Percentiles rank a stretch among this genome's conserved stretches.
Conservation (phyloP, 164 flowering plant species). For the Nymphaea colorata region DNA sequence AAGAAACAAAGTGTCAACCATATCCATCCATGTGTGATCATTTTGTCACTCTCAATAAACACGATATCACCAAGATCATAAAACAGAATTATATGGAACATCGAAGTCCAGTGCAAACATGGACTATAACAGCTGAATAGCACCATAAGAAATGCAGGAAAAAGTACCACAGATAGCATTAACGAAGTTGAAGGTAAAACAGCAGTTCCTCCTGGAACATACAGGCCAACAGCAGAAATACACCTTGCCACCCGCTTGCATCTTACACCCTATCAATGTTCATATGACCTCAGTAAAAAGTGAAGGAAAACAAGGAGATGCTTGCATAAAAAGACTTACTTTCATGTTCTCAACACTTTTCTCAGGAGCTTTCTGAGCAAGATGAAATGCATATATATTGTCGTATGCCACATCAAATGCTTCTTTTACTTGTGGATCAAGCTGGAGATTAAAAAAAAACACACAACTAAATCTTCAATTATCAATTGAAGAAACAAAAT, state of each 20-base stretch:
- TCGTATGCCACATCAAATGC: constrained; percentile 94
- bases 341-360: constrained; percentile 78
- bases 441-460: constrained; percentile 28
- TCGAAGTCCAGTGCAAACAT: too few relatives aligned
- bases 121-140: too few relatives aligned
- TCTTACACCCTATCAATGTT: constrained; percentile 56
- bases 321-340: constrained; percentile 26
- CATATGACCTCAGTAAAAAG: too few relatives aligned
- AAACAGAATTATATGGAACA: too few relatives aligned
- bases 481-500: too few relatives aligned
- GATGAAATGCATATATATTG: constrained; percentile 91
- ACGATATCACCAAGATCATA: constrained; percentile 1
- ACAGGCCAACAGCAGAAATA: constrained; percentile 87
- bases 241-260: constrained; percentile 89
- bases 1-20: constrained; percentile 21
- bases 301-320: too few relatives aligned
- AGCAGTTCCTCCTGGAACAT: constrained; percentile 99
- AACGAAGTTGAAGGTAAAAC: constrained; percentile 96
- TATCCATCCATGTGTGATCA: constrained; percentile 7
- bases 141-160: not conserved
- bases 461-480: not conserved
- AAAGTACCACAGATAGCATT: constrained; percentile 88
- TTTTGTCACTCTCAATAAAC: not conserved
- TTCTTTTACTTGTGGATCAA: constrained; percentile 56
- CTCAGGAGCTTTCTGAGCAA: constrained; percentile 67